phyloP scores from a whole-genome alignment of 805 yeast species.

The Pichia heedii region DNA sequence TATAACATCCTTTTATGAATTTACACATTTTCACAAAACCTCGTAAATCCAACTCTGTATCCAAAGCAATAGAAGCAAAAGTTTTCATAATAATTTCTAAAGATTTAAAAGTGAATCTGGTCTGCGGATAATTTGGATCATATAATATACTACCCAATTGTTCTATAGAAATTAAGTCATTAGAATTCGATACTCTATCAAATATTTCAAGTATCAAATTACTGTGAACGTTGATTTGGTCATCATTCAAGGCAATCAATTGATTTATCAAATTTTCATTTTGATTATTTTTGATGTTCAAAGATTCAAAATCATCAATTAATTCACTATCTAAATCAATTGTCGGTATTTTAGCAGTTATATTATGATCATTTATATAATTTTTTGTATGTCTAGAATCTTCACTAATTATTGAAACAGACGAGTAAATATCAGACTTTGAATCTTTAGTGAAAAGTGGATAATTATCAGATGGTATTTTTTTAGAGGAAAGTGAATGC shows the following conservation, averaged over 20 bases:
- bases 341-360: slow-evolving; percentile 14
- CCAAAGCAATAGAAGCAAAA: slow-evolving; percentile 10
- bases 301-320: neutral
- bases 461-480: neutral
- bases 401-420: slow-evolving; percentile 10
- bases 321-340: slow-evolving; percentile 9
- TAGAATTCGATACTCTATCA: slow-evolving; percentile 8
- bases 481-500: neutral
- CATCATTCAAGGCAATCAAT: slow-evolving; percentile 9
- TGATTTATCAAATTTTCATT: slow-evolving; percentile 10
- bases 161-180: slow-evolving; percentile 10
- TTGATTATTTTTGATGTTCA: neutral
- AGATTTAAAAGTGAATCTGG: slow-evolving; percentile 15
- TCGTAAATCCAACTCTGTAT: slow-evolving; percentile 18
- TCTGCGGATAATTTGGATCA: slow-evolving; percentile 18
- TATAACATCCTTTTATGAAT: slow-evolving; percentile 26
- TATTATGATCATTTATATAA: neutral
- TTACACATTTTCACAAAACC: slow-evolving; percentile 21
- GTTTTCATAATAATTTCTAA: slow-evolving; percentile 15
- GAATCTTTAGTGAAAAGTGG: neutral
- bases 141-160: slow-evolving; percentile 14
- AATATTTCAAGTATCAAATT: slow-evolving; percentile 15
- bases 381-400: neutral
- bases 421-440: slow-evolving; percentile 13
- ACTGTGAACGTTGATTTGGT: slow-evolving; percentile 19